Conservation (phyloP, 164 flowering plant species). For the Berberis thunbergii region DNA sequence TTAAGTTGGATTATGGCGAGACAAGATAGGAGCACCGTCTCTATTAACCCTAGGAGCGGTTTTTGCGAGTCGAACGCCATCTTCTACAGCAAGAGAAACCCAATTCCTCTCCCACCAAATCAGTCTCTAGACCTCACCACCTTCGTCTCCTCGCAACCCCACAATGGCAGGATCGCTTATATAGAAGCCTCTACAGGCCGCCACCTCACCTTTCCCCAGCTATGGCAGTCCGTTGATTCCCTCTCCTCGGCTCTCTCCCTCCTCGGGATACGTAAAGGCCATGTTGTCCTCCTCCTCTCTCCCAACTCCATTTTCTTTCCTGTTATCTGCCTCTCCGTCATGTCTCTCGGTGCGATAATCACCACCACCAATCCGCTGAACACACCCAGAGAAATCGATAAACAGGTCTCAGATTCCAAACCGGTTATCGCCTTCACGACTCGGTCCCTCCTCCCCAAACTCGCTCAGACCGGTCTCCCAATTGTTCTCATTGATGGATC, state of each 20-base stretch:
- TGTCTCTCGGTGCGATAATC: conserved; percentile 80
- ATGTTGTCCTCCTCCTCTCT: conserved; percentile 68
- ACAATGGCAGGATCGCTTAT: conserved; percentile 58
- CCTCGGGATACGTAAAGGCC: conserved; percentile 53
- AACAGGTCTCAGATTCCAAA: conserved; percentile 59
- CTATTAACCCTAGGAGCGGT: conserved; percentile 48
- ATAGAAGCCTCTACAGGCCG: conserved; percentile 71
- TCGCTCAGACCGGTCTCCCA: conserved; percentile 37
- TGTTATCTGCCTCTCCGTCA: conserved; percentile 58
- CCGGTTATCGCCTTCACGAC: conserved; percentile 65
- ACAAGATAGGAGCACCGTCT: too few relatives aligned
- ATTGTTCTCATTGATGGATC: conserved; percentile 32
- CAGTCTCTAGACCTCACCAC: conserved; percentile 54
- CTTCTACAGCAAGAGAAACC: conserved; percentile 79
- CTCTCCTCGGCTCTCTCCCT: conserved; percentile 39
- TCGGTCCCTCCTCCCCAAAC: conserved; percentile 42
- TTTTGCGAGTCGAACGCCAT: conserved; percentile 48
- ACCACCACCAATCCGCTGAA: conserved; percentile 84
- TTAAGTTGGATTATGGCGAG: too few relatives aligned
- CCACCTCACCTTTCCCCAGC: conserved; percentile 39
- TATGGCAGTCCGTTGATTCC: conserved; percentile 59
- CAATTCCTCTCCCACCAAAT: conserved; percentile 47
- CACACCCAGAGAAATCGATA: conserved; percentile 54
- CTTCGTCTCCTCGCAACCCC: conserved; percentile 73
- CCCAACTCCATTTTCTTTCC: conserved; percentile 83